These are phyloP conservation scores for Aspergillus amoenus DNA, from an alignment of 2,329 filamentous ascomycete species.

Conservation along the genomic window DNA sequence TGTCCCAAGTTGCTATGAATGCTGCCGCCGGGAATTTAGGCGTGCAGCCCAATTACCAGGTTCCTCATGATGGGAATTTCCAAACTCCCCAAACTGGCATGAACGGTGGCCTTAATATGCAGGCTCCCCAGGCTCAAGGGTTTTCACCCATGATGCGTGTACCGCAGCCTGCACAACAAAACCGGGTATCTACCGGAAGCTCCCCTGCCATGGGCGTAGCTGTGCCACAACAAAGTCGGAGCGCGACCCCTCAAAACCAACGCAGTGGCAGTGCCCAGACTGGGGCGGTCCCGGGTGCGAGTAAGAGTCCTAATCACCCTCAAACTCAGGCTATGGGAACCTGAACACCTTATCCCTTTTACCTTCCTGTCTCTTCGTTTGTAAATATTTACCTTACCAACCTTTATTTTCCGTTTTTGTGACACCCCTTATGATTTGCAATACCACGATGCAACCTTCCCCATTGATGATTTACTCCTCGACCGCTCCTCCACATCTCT, in stretches of 20 bases:
- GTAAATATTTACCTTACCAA: slow-evolving; percentile 32
- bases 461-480: not conserved
- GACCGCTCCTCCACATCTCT: not conserved
- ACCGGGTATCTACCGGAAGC: slow-evolving; percentile 37
- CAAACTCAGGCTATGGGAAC: slow-evolving; percentile 42
- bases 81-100: slow-evolving; percentile 34
- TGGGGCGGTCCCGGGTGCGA: slow-evolving; percentile 36
- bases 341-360: slow-evolving; percentile 16
- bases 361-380: slow-evolving; percentile 21
- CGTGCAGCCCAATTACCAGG: slow-evolving; percentile 41
- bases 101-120: slow-evolving; percentile 40
- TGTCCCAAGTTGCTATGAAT: slow-evolving; percentile 54
- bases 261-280: slow-evolving; percentile 45
- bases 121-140: slow-evolving; percentile 49
- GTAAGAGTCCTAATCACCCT: slow-evolving; percentile 43
- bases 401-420: slow-evolving; percentile 14
- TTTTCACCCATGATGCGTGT: slow-evolving; percentile 56
- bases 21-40: slow-evolving; percentile 50
- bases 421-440: slow-evolving; percentile 3
- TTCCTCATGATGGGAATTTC: slow-evolving; percentile 40
- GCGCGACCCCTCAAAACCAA: slow-evolving; percentile 48
- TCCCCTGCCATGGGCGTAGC: slow-evolving; percentile 48
- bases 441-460: slow-evolving; percentile 3
- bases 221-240: slow-evolving; percentile 43
- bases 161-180: slow-evolving; percentile 47